Conservation (phyloP, 225 moss, liverwort and hornwort genomes). For the Sphagnum tenellum region DNA sequence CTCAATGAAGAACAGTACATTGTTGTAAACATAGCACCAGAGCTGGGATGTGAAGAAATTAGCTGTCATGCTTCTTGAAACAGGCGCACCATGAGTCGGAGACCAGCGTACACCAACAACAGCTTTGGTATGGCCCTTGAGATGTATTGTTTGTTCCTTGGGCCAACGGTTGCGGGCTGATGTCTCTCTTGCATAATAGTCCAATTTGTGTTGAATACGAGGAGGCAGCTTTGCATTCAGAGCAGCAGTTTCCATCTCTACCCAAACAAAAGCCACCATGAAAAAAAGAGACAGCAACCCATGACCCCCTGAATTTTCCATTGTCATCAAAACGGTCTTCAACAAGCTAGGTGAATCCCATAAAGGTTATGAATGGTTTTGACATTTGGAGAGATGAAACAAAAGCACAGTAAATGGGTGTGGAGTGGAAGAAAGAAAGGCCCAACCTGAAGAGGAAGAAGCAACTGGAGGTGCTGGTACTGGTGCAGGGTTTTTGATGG, state of each 20-base stretch:
- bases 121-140: conserved; percentile 69
- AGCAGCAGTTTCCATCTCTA: conserved; percentile 38
- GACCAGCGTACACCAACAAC: conserved; percentile 82
- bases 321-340: neutral
- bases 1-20: no score
- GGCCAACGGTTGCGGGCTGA: conserved; percentile 58
- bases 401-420: neutral
- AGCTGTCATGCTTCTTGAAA: neutral
- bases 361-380: no score
- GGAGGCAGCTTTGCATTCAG: conserved; percentile 47
- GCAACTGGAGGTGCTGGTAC: no score
- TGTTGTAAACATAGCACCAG: no score
- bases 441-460: conserved; percentile 46
- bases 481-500: conserved; percentile 15
- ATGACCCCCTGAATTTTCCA: no score
- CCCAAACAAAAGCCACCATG: conserved; percentile 8
- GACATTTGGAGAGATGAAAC: no score
- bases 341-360: no score
- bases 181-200: conserved; percentile 35
- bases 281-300: neutral
- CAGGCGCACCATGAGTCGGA: conserved; percentile 61
- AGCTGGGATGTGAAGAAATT: neutral
- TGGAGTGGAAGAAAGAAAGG: conserved; percentile 14
- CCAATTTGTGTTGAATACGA: conserved; percentile 48
- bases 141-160: conserved; percentile 28